Evolutionary conservation across 192 early-diverging fungal species (phyloP), one percentile per base, ranked within the genome.

Genomic region (Umbelopsis vinacea): DNA sequence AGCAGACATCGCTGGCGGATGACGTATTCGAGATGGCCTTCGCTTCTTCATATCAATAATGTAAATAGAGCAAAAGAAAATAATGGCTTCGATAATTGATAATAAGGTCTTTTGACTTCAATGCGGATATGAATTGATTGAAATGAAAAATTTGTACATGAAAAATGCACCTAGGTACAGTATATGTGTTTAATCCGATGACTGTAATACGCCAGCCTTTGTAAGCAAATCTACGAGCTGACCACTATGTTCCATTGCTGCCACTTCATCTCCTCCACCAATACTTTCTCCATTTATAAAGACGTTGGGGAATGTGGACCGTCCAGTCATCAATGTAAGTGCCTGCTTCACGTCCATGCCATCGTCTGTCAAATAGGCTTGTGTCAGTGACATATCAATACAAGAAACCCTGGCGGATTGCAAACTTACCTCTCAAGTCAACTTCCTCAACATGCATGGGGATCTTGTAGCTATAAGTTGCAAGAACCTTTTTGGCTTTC

Each of bases 241-340:
- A 52, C 82, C 82, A 19, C 71, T 75, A 0, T 75, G 57, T 17
- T 85, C 72, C 2, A 83, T 82, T 7, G 69, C 82, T 22, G 85
- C 70, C 0, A 88, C 80, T 48, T 83, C 83, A 53, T 86, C 84
- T 52, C 79, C 79, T 46, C 90, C 90, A 23, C 89, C 90, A 40
- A 92, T 66, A 73, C 88, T 86, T 23, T 82, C 77, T 40, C 85
- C 84, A 37, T 89, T 86, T 76, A 86, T 78, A 73, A 86, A 91
- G 46, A 91, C 82, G 43, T 89, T 91, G 19, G 90, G 90, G 19
- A 91, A 87, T 0, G 88, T 89, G 46, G 81, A 77, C 70, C 89
- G 87, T 5, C 79, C 82, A 0, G 87, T 85, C 38, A 86, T 40
- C 21, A 66, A 26, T 9, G 70, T 70, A 15, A 91, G 84, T 46